Conservation (phyloP, 176 grass and related monocot genomes). For the Hyparrhenia diplandra region DNA sequence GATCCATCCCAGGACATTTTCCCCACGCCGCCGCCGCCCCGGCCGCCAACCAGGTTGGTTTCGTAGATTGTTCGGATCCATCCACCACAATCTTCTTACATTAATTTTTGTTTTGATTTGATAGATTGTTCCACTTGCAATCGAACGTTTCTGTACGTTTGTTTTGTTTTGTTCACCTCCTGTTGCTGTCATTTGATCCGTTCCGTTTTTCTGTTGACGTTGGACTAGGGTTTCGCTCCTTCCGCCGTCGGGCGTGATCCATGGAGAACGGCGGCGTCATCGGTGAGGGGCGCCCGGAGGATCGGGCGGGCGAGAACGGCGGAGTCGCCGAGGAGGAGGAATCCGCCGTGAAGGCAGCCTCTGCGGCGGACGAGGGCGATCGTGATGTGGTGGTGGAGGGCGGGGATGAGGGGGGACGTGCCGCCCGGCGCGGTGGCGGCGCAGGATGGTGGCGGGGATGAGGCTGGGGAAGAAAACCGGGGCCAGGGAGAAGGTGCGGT, state of each 20-base stretch:
- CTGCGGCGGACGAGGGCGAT: neutral
- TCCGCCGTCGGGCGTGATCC: neutral
- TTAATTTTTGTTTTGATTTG: neutral
- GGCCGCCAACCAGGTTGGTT: slow-evolving; percentile 25
- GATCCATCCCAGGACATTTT: slow-evolving; percentile 22
- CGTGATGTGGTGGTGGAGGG: neutral
- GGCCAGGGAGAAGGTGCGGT: neutral
- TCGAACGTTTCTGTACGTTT: neutral
- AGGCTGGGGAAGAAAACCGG: neutral
- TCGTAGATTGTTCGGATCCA: neutral
- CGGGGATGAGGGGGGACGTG: neutral
- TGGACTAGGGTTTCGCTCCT: slow-evolving; percentile 30
- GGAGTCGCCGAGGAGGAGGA: slow-evolving; percentile 25
- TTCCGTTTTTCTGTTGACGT: slow-evolving; percentile 5
- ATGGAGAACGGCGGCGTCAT: slow-evolving; percentile 32
- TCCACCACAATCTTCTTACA: neutral
- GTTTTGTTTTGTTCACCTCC: neutral
- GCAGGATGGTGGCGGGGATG: neutral
- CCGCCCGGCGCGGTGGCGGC: too few species aligned
- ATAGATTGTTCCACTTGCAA: neutral
- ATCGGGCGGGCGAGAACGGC: slow-evolving; percentile 3
- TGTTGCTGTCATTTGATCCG: slow-evolving; percentile 36
- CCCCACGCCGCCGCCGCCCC: slow-evolving; percentile 1
- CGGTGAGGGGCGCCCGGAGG: slow-evolving; percentile 14
- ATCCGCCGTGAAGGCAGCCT: slow-evolving; percentile 1